phyloP scores from a whole-genome alignment of 495 filamentous ascomycete species.

The Evernia prunastri region DNA sequence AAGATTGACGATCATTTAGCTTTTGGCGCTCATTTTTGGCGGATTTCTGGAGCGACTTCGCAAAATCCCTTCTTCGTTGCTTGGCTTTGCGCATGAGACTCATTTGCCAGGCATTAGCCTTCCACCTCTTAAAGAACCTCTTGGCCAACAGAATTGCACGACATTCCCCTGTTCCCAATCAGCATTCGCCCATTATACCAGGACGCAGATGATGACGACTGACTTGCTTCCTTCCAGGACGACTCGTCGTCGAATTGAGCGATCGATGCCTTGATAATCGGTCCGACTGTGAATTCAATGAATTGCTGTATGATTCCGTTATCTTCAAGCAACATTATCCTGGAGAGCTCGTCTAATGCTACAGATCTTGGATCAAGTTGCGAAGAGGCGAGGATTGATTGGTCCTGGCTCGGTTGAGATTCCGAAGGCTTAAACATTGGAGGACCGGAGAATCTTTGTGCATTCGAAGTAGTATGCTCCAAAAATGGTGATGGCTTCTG shows the following conservation, averaged over 20 bases:
- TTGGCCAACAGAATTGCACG: constrained; percentile 21
- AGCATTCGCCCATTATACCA: constrained; percentile 13
- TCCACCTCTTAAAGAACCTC: constrained; percentile 25
- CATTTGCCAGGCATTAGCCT: constrained; percentile 24
- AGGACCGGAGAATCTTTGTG: background rate
- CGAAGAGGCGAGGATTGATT: background rate
- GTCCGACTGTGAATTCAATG: constrained; percentile 24
- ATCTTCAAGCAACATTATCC: constrained; percentile 21
- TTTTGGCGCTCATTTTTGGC: constrained; percentile 9
- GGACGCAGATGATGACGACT: constrained; percentile 12
- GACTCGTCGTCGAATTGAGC: constrained; percentile 24
- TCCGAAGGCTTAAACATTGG: background rate
- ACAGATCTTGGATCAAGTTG: constrained; percentile 6
- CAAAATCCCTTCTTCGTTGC: constrained; percentile 24
- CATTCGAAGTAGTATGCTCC: background rate
- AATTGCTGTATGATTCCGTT: constrained; percentile 28
- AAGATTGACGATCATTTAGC: background rate
- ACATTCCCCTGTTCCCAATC: constrained; percentile 23
- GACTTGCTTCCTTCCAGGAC: constrained; percentile 27
- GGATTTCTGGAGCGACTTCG: constrained; percentile 22
- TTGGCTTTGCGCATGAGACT: constrained; percentile 25
- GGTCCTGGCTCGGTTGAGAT: background rate
- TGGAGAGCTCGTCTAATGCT: constrained; percentile 19
- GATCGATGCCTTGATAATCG: constrained; percentile 20
- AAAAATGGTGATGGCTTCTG: background rate